Conservation (phyloP, 139 green algal species). For the Mesotaenium endlicherianum region DNA sequence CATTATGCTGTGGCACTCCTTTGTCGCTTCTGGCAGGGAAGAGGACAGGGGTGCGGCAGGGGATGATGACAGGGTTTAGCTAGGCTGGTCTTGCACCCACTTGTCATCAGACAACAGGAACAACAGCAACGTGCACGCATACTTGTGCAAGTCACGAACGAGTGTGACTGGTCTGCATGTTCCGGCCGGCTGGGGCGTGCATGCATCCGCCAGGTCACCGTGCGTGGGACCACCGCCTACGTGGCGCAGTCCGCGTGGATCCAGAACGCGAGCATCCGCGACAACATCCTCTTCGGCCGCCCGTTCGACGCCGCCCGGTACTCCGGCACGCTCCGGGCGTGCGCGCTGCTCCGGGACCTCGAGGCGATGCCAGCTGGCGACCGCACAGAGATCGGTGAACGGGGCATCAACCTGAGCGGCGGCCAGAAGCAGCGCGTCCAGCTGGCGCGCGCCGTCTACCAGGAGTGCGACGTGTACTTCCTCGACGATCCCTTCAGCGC, state of each 20-base stretch:
- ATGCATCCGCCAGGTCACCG: not conserved
- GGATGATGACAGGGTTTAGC: not conserved
- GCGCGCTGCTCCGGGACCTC: constrained; percentile 49
- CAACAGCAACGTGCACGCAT: not conserved
- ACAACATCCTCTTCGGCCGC: constrained; percentile 49
- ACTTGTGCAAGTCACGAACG: not conserved
- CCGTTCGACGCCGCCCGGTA: constrained; percentile 17
- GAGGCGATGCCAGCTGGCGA: constrained; percentile 56
- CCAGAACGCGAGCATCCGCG: constrained; percentile 38
- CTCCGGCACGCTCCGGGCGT: not conserved
- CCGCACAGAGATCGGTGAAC: constrained; percentile 65
- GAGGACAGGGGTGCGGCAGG: not conserved
- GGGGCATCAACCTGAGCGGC: constrained; percentile 61
- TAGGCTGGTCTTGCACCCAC: not conserved
- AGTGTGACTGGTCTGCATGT: not conserved
- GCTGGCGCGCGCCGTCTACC: constrained; percentile 72
- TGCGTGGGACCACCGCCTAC: constrained; percentile 25
- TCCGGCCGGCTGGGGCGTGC: not conserved
- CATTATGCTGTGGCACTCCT: not conserved
- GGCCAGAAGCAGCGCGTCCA: constrained; percentile 52
- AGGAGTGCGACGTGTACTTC: constrained; percentile 43
- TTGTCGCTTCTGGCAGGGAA: not conserved
- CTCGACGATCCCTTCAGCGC: constrained; percentile 55
- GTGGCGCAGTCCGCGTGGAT: constrained; percentile 50
- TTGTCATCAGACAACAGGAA: not conserved